Base-by-base conservation (phyloP, 768 basidiomycete species). In the Psilocybe azurescens region DNA sequence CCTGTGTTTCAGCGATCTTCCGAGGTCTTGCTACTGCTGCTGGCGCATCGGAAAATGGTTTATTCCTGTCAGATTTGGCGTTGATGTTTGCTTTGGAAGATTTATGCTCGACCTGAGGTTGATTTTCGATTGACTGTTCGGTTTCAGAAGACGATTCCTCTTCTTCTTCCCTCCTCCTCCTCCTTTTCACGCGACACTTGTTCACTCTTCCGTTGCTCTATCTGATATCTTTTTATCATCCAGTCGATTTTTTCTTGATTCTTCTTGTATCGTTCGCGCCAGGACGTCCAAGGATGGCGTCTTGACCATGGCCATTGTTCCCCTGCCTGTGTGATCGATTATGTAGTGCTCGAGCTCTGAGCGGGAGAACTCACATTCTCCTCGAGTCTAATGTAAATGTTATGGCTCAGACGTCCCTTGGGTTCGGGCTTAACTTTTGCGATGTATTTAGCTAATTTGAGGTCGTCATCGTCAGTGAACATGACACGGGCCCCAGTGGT, bases 261-360 rank as follows among this genome's bases (percentile, higher is more conserved):
- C 63, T 77, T 84, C 62, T 69, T 75, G 65, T 89, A 90, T n/a
- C 82, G 78, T 50, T 85, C 81, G 24, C 86, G 81, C 89, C 89
- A 90, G 3, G 86, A 86, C n/a, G 78, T 77, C 84, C 79, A 85
- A 2, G 86, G 3, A 69, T 89, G 89, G 5, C 70, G 73, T 16
- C 53, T 62, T n/a, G 80, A 72, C 85, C 86, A 89, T 10, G 77
- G 72, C 85, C 86, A 89, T 61, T 69, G 72, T 0, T 67, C 65
- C 10, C 20, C 59, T 33, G 54, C 53, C 65, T 69, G 20, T n/a
- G 10, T 8, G 28, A n/a, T n/a, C 10, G 13, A 10, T 50, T 41
- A 58, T 36, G 10, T 14, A 58, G 36, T 14, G 28, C 14, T 13
- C 16, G 24, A 18, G 5, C 24, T 39, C 1, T 4, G 14, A 32